These are phyloP conservation scores for Neonectria punicea DNA, from an alignment of 2,329 filamentous ascomycete species.

Conservation along the genomic window DNA sequence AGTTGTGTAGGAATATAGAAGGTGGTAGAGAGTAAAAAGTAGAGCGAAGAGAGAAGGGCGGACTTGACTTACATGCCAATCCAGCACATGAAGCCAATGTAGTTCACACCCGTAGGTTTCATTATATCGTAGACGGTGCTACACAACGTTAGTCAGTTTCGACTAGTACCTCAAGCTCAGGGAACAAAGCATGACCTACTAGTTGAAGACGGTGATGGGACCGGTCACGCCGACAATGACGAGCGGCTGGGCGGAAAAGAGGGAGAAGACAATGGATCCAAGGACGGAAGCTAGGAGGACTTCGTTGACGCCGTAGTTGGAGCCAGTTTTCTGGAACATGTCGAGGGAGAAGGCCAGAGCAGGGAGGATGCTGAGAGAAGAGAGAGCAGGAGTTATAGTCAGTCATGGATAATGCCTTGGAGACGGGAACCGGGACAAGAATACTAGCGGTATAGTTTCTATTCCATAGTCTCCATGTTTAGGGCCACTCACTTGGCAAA, in stretches of 20 bases:
- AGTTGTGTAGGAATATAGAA: not conserved
- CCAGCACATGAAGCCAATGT: conserved; percentile 92
- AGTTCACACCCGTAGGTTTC: conserved; percentile 78
- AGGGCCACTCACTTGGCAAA: conserved; percentile 79
- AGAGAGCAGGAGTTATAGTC: conserved; percentile 2
- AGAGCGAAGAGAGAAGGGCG: not conserved
- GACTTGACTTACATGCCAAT: conserved; percentile 73
- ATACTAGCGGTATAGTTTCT: conserved; percentile 30
- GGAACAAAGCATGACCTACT: conserved; percentile 57
- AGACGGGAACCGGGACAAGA: not conserved
- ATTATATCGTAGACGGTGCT: conserved; percentile 92
- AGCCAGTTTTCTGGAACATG: conserved; percentile 90
- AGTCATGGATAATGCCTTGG: conserved; percentile 14
- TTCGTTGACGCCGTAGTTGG: conserved; percentile 90
- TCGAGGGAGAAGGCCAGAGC: conserved; percentile 90
- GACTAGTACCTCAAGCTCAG: not conserved
- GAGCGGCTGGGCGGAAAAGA: conserved; percentile 84
- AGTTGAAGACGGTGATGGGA: conserved; percentile 94
- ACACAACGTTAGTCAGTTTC: conserved; percentile 22
- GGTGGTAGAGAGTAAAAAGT: not conserved
- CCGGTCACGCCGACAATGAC: conserved; percentile 93
- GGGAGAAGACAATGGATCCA: conserved; percentile 81
- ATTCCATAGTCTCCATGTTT: not conserved
- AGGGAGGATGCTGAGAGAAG: conserved; percentile 75
- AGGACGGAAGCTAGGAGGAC: conserved; percentile 88